Conservation (phyloP, 1,139 yeast genomes). For the Pichia sp. region DNA sequence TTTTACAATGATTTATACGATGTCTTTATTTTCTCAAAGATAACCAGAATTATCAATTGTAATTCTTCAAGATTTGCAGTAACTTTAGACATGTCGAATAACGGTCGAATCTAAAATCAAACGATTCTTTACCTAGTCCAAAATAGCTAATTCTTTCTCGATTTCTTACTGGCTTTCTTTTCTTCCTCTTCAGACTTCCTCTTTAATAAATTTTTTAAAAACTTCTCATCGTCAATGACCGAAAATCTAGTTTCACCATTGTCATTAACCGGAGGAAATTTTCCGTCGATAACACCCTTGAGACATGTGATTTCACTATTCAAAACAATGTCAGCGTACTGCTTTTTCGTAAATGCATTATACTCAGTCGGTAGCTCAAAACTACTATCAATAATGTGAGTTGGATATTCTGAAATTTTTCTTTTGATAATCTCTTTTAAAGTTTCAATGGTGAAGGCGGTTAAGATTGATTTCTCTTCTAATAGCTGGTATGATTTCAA, state of each 20-base stretch:
- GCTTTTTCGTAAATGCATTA: conserved; percentile 21
- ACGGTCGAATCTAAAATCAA: no score
- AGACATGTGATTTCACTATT: conserved; percentile 46
- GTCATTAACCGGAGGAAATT: conserved; percentile 14
- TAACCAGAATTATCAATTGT: no score
- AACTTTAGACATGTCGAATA: no score
- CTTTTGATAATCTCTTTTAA: conserved; percentile 28
- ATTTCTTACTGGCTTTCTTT: conserved; percentile 13
- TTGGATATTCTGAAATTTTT: conserved; percentile 37
- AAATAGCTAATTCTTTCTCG: conserved; percentile 4
- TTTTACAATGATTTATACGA: no score
- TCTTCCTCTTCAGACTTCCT: conserved; percentile 31
- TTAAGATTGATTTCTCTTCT: conserved; percentile 33
- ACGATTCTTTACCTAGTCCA: no score
- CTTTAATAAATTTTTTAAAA: conserved; percentile 48
- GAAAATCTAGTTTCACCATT: conserved; percentile 18
- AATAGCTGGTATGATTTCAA: conserved; percentile 40
- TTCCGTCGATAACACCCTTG: conserved; percentile 10
- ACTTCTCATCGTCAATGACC: conserved; percentile 48
- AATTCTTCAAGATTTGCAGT: no score
- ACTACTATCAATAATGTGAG: conserved; percentile 9
- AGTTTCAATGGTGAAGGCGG: conserved; percentile 28
- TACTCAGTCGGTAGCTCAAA: conserved; percentile 13
- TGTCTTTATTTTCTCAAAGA: no score
- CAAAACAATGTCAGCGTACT: conserved; percentile 47